Conservation (phyloP, 1,139 yeast genomes). For the Pichia kudriavzevii region DNA sequence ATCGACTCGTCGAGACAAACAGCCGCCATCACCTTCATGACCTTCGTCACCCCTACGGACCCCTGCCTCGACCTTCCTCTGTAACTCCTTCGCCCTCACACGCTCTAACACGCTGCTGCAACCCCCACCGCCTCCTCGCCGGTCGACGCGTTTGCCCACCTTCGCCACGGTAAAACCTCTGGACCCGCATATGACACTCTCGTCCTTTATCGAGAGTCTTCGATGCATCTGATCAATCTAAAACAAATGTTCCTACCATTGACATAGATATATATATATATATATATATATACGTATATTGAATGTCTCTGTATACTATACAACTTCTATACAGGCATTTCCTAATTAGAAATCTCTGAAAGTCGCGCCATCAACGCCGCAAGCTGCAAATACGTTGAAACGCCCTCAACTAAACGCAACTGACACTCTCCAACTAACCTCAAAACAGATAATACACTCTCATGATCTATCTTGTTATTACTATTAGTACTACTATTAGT, state of each 20-base stretch:
- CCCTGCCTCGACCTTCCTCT: no score
- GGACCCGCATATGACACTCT: slow-evolving; percentile 2
- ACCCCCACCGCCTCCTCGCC: neutral
- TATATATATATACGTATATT: no score
- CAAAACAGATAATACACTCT: slow-evolving; percentile 63
- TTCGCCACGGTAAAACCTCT: slow-evolving; percentile 1
- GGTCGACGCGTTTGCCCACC: slow-evolving; percentile 1
- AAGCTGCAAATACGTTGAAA: slow-evolving; percentile 75
- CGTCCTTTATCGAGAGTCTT: slow-evolving; percentile 3
- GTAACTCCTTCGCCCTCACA: neutral
- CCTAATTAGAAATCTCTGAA: no score
- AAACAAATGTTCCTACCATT: no score
- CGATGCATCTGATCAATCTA: no score
- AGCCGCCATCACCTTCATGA: neutral
- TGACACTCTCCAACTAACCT: slow-evolving; percentile 85
- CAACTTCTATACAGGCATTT: no score
- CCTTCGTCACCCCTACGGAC: no score
- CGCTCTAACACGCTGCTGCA: neutral
- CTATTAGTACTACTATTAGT: no score
- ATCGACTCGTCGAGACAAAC: neutral
- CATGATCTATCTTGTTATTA: slow-evolving; percentile 49
- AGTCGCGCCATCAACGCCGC: slow-evolving; percentile 76
- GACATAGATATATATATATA: no score
- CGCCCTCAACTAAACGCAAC: slow-evolving; percentile 91
- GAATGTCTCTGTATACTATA: no score